These are phyloP conservation scores for Oryza australiensis DNA, from an alignment of 176 grass and related monocot species.

Conservation along the genomic window DNA sequence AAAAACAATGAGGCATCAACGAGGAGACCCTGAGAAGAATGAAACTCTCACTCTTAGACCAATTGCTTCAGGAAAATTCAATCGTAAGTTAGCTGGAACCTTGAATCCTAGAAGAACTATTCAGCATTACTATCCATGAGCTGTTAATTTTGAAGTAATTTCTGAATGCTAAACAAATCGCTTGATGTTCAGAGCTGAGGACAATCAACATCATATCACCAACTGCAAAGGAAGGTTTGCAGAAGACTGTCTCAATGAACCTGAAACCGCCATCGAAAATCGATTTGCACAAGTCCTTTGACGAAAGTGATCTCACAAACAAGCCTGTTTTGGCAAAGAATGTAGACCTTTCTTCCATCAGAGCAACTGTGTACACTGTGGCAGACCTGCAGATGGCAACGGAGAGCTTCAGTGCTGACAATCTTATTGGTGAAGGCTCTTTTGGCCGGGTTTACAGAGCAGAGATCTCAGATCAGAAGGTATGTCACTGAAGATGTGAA, in stretches of 20 bases:
- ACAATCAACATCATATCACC: conserved; percentile 47
- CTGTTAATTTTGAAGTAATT: background rate
- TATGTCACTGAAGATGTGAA: conserved; percentile 17
- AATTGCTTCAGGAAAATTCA: conserved; percentile 52
- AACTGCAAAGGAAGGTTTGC: conserved; percentile 38
- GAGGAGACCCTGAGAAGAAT: conserved; percentile 45
- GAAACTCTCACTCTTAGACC: conserved; percentile 47
- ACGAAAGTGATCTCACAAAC: conserved; percentile 58
- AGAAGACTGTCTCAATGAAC: conserved; percentile 56
- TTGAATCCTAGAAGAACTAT: background rate
- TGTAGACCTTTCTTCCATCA: conserved; percentile 49
- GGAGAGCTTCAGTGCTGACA: conserved; percentile 73
- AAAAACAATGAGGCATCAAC: conserved; percentile 39
- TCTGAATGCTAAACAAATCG: background rate
- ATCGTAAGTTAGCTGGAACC: conserved; percentile 15
- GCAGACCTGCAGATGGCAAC: conserved; percentile 89
- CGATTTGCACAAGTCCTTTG: conserved; percentile 53
- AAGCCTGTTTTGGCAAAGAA: conserved; percentile 39
- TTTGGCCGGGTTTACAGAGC: conserved; percentile 69
- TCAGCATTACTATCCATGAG: background rate
- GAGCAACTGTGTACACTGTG: conserved; percentile 67
- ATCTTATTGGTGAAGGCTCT: conserved; percentile 74
- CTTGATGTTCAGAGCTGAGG: conserved; percentile 50
- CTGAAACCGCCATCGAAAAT: conserved; percentile 82
- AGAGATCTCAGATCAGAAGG: conserved; percentile 64